Evolutionary conservation across 2,329 filamentous ascomycete genomes (phyloP).

Genomic region (Penicillium glabrum): DNA sequence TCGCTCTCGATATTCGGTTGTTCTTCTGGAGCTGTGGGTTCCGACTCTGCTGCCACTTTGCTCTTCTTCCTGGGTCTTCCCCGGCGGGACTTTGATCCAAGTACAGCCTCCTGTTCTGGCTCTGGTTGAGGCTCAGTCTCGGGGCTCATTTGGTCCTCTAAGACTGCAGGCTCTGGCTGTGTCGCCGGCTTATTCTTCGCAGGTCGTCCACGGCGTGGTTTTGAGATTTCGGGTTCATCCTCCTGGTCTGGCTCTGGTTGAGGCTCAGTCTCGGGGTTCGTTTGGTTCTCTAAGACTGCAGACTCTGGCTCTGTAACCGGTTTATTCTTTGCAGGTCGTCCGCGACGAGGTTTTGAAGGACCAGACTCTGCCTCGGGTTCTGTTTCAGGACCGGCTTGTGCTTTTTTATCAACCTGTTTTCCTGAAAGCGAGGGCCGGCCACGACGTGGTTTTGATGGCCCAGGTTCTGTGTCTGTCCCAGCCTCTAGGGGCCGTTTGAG

Average conservation of each 20-base stretch:
- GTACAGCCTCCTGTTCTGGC: not conserved
- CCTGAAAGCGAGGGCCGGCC: not conserved
- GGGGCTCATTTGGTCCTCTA: not conserved
- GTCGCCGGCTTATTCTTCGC: not conserved
- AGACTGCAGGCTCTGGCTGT: not conserved
- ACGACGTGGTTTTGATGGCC: not conserved
- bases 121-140: not conserved
- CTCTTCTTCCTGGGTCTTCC: not conserved
- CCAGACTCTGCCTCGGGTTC: not conserved
- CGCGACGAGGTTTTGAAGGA: slow-evolving; percentile 2
- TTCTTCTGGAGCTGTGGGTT: not conserved
- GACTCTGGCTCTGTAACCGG: not conserved
- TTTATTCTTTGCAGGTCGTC: slow-evolving; percentile 6
- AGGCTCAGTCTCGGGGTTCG: not conserved
- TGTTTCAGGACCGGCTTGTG: not conserved
- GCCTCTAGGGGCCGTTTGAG: not conserved
- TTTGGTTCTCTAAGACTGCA: not conserved
- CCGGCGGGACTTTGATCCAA: not conserved
- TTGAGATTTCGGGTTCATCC: not conserved
- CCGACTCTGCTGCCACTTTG: not conserved
- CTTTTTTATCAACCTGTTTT: not conserved
- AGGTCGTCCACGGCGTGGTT: not conserved
- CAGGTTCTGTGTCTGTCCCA: slow-evolving; percentile 5
- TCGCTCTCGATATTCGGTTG: not conserved
- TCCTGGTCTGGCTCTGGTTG: not conserved